Evolutionary conservation across 805 yeast genomes (phyloP).

Genomic region (Ogataea wickerhamii): DNA sequence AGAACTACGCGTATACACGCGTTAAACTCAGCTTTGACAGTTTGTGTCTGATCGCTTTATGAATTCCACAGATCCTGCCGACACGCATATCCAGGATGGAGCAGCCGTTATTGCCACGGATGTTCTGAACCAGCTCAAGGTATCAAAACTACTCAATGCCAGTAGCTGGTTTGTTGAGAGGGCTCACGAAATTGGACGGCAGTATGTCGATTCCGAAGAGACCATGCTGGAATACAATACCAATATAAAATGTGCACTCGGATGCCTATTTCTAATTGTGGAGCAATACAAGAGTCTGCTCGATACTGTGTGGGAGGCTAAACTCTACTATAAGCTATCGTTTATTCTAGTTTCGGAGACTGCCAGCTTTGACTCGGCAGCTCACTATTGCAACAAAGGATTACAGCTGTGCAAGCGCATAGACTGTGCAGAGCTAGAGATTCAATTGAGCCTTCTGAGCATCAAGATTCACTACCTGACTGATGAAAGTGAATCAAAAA

Average conservation of each 20-base stretch:
- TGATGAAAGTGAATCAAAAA: slow-evolving; percentile 17
- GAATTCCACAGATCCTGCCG: too few species aligned
- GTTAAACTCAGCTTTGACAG: too few species aligned
- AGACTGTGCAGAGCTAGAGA: slow-evolving; percentile 23
- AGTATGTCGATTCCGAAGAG: slow-evolving; percentile 14
- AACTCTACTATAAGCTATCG: slow-evolving; percentile 36
- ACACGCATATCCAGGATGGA: too few species aligned
- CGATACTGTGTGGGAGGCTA: slow-evolving; percentile 32
- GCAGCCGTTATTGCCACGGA: too few species aligned
- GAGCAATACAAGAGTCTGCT: slow-evolving; percentile 30
- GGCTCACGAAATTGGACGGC: slow-evolving; percentile 17
- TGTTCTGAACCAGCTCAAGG: slow-evolving; percentile 1
- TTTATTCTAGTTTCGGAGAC: slow-evolving; percentile 41
- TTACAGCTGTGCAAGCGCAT: slow-evolving; percentile 28
- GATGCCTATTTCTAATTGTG: slow-evolving; percentile 34
- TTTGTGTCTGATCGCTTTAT: too few species aligned
- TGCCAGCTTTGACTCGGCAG: slow-evolving; percentile 38
- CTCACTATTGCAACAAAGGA: slow-evolving; percentile 32
- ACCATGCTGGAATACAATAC: slow-evolving; percentile 28
- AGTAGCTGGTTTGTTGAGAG: slow-evolving; percentile 11
- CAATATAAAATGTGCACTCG: slow-evolving; percentile 35
- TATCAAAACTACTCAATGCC: slow-evolving; percentile 9
- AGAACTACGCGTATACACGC: too few species aligned
- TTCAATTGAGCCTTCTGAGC: slow-evolving; percentile 34
- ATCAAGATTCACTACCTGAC: slow-evolving; percentile 35